Percentiles rank a stretch among this genome's conserved stretches.
phyloP scores from a whole-genome alignment of 345 rosid genomes.

The Bretschneidera sinensis region DNA sequence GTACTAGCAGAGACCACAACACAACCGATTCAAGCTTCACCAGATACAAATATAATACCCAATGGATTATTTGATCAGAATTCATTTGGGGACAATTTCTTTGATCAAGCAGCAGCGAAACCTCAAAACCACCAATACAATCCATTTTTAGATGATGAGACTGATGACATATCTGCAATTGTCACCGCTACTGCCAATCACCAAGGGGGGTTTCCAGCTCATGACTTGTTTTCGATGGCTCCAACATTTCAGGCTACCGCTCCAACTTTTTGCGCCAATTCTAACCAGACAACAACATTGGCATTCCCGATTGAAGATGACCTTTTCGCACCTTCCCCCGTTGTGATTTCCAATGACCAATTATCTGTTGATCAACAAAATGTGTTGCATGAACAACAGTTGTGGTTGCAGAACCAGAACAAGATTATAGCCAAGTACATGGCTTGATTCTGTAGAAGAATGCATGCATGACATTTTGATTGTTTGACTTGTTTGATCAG shows the following conservation, averaged over 20 bases:
- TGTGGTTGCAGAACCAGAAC: constrained; percentile 72
- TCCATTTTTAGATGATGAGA: constrained; percentile 44
- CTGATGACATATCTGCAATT: constrained; percentile 2
- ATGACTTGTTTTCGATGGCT: constrained; percentile 26
- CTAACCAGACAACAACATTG: neutral
- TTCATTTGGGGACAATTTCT: neutral
- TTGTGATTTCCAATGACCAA: neutral
- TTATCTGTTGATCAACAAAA: constrained; percentile 30
- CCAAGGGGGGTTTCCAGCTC: constrained; percentile 5
- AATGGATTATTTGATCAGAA: neutral
- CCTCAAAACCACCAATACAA: constrained; percentile 30
- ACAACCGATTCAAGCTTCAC: constrained; percentile 19
- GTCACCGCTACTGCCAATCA: neutral
- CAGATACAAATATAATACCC: constrained; percentile 10
- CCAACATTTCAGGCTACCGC: constrained; percentile 58
- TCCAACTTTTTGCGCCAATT: constrained; percentile 30
- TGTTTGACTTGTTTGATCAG: no score
- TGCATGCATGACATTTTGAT: no score
- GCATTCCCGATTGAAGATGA: constrained; percentile 24
- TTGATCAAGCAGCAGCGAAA: constrained; percentile 5
- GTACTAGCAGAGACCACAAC: constrained; percentile 36
- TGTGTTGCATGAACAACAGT: constrained; percentile 48
- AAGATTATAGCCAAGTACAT: constrained; percentile 61
- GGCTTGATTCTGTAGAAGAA: no score
- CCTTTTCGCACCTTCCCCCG: constrained; percentile 45